Conservation (phyloP, 2,329 filamentous ascomycete genomes). For the Harringtonia lauricola region DNA sequence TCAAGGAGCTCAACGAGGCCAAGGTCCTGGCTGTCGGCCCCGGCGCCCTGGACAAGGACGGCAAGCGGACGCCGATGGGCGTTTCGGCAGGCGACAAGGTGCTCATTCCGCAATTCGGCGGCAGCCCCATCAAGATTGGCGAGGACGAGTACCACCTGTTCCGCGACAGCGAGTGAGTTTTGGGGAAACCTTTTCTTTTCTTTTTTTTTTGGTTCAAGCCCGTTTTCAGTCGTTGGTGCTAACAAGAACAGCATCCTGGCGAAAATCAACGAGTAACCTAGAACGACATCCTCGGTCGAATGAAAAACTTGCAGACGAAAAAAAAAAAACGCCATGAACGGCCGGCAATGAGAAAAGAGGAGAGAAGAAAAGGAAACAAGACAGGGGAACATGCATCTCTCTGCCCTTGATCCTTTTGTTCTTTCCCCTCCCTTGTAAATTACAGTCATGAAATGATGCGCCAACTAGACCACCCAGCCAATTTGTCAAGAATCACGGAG, state of each 20-base stretch:
- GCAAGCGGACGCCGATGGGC: conserved; percentile 76
- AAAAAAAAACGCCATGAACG: conserved; percentile 11
- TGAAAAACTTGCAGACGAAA: too few relatives aligned
- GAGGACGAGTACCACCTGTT: conserved; percentile 95
- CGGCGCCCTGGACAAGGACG: conserved; percentile 76
- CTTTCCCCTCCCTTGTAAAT: neutral
- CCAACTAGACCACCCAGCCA: too few relatives aligned
- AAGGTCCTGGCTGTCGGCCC: conserved; percentile 93
- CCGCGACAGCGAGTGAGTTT: conserved; percentile 91
- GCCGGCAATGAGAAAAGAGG: neutral
- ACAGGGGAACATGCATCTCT: neutral
- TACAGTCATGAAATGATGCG: neutral
- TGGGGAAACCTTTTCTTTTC: too few relatives aligned
- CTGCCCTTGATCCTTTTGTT: neutral
- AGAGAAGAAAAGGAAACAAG: neutral
- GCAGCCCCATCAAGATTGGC: conserved; percentile 90
- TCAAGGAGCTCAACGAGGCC: conserved; percentile 98
- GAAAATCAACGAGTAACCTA: conserved; percentile 97
- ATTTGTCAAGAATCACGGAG: too few relatives aligned
- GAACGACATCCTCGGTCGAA: too few relatives aligned
- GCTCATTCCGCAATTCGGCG: conserved; percentile 93
- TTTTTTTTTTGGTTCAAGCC: too few relatives aligned
- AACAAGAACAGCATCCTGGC: conserved; percentile 91
- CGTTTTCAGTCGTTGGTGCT: too few relatives aligned
- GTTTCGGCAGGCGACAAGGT: conserved; percentile 82